Base-by-base conservation (phyloP, 1,284 basidiomycete genomes). In the Dichomitus squalens region DNA sequence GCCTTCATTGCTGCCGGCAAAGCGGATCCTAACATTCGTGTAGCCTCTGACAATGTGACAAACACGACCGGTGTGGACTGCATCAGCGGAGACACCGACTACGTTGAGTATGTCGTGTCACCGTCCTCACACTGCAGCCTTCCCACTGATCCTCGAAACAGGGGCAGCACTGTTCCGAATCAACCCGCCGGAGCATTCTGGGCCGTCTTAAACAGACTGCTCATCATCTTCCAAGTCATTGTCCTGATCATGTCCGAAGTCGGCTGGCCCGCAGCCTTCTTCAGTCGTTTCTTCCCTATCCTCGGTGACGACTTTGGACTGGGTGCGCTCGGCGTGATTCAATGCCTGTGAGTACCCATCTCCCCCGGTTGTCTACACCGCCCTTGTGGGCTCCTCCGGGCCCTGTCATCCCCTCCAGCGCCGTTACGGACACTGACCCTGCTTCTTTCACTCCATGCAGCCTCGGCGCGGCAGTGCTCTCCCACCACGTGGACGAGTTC, bases 101-200 rank as follows among this genome's bases (percentile, higher is more conserved):
- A 94, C 72, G 89, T 92, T 65, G 79, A 84, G 84, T 91, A 71
- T 60, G 84, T 80, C 40, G 12, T 33, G 44, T 18, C 36, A 52
- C 58, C 53, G 47, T 18, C 58, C 40, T 47, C 47, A 59, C 61
- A 20, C 14, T 7, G 29, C 7, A 11, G 20, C n/a, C 6, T 14
- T 25, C 7, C 27, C 20, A 18, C 44, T 25, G 25, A 55, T 63
- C 36, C 25, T 49, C 29, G 35, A 51, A 55, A 29, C 64, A 92
- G 88, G 63, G 79, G 81, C 59, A 90, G 88, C 71, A 90, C 91
- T 1, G 90, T 95, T 18, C 93, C 93, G n/a, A 90, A 93, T 70
- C 93, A 96, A 70, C 80, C 91, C 23, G 93, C 90, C 9, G 93
- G 94, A 43, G 82, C 86, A 29, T 95, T 96, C 76, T 95, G 92